Conservation (phyloP, 495 filamentous ascomycete species). For the Neurospora sp. region DNA sequence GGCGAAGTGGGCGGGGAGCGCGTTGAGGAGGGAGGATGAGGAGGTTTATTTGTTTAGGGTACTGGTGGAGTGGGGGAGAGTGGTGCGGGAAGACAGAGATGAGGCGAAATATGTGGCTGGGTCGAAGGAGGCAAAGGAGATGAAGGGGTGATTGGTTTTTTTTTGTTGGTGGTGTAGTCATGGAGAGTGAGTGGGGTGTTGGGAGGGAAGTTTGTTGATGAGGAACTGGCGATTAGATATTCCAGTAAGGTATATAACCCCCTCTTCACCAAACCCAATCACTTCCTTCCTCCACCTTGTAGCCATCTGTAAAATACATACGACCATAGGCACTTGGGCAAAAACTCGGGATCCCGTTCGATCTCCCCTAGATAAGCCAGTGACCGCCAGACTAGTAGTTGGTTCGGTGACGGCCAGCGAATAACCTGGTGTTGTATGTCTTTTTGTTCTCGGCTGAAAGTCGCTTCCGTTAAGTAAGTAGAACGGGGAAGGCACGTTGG, state of each 20-base stretch:
- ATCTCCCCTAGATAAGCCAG: not conserved
- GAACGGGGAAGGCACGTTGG: not conserved
- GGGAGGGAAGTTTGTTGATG: not conserved
- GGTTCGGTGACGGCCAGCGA: not conserved
- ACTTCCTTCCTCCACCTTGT: not conserved
- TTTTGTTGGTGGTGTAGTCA: not conserved
- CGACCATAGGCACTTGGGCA: not conserved
- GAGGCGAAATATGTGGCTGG: constrained; percentile 38
- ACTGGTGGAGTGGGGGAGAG: constrained; percentile 62
- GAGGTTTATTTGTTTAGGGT: constrained; percentile 74
- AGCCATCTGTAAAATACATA: not conserved
- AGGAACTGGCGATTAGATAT: not conserved
- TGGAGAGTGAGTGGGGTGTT: not conserved
- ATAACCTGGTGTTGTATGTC: not conserved
- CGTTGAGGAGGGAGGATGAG: constrained; percentile 69
- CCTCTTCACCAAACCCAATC: not conserved
- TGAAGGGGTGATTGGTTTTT: not conserved
- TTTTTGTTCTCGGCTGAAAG: not conserved
- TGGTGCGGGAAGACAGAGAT: constrained; percentile 54
- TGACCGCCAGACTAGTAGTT: not conserved
- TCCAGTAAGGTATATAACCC: not conserved
- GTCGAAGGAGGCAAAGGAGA: not conserved
- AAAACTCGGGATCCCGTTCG: not conserved
- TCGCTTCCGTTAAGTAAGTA: not conserved
- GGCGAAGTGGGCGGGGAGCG: constrained; percentile 51